These are phyloP conservation scores for Entelexis paramagnoliae DNA, from an alignment of 1,139 yeast genomes.

Conservation along the genomic window DNA sequence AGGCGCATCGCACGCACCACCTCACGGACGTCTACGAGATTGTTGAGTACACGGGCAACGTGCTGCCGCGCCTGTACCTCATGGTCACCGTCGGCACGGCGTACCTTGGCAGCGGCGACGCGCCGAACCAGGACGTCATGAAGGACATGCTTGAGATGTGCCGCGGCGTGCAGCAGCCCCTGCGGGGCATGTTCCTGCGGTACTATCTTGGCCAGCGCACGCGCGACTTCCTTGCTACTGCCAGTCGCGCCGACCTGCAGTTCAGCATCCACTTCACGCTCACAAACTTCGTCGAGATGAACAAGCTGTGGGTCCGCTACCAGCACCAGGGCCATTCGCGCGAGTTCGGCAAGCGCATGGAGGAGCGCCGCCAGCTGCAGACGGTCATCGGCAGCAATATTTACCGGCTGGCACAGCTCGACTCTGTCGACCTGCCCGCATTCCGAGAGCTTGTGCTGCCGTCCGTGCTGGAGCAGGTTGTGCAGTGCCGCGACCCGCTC, in stretches of 20 bases:
- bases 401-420: constrained; percentile 78
- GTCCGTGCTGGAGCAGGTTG: constrained; percentile 73
- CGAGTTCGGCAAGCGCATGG: constrained; percentile 62
- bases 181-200: constrained; percentile 72
- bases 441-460: constrained; percentile 66
- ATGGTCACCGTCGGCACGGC: constrained; percentile 95
- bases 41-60: constrained; percentile 88
- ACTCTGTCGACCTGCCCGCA: constrained; percentile 55
- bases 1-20: constrained; percentile 62
- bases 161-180: constrained; percentile 94
- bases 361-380: constrained; percentile 80
- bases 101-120: constrained; percentile 64
- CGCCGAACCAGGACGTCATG: constrained; percentile 79
- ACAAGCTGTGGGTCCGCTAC: constrained; percentile 89
- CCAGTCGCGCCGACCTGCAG: constrained; percentile 32
- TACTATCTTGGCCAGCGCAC: constrained; percentile 81
- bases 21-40: constrained; percentile 84
- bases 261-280: constrained; percentile 66
- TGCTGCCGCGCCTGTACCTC: constrained; percentile 80
- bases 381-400: constrained; percentile 87
- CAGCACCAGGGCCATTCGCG: constrained; percentile 93
- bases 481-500: constrained; percentile 81
- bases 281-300: constrained; percentile 90
- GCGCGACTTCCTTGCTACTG: constrained; percentile 54
- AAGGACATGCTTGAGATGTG: constrained; percentile 98